Percentiles rank a stretch among this genome's conserved stretches.
phyloP scores from a whole-genome alignment of 1,139 yeast genomes.

The Nakaseomyces uthaithaninus region DNA sequence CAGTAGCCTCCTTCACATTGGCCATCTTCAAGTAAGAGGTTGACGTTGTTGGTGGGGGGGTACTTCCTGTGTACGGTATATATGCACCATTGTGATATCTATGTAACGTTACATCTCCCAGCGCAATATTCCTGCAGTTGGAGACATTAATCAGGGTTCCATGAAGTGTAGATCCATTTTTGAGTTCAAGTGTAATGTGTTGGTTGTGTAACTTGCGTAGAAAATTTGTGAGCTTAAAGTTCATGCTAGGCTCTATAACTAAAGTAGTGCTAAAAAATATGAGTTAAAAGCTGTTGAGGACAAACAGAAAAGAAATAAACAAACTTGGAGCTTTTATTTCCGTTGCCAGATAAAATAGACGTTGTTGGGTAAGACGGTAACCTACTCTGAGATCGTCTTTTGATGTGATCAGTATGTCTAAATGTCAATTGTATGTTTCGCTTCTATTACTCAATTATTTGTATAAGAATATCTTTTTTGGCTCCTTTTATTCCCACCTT shows the following conservation, averaged over 20 bases:
- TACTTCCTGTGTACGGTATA: constrained; percentile 1
- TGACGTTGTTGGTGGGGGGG: constrained; percentile 1
- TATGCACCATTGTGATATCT: constrained; percentile 2
- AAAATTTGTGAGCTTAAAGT: constrained; percentile 1
- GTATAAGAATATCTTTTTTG: no score
- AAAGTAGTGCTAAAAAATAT: not conserved
- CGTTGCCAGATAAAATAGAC: no score
- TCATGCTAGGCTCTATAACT: no score
- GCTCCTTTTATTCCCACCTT: no score
- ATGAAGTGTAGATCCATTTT: constrained; percentile 3
- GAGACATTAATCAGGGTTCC: constrained; percentile 2
- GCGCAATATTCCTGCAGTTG: not conserved
- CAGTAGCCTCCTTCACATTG: not conserved
- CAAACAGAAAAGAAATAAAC: no score
- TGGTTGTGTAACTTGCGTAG: constrained; percentile 4
- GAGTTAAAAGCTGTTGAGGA: no score
- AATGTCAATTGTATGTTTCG: no score
- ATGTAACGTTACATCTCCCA: constrained; percentile 1
- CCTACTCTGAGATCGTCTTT: no score
- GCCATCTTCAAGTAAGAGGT: not conserved
- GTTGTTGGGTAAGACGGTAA: no score
- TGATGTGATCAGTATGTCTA: no score
- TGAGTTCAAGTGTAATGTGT: not conserved
- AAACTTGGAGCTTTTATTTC: no score
- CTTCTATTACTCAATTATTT: no score